phyloP scores from a whole-genome alignment of 441 rosid species.

The Euphorbia neoarborescens region DNA sequence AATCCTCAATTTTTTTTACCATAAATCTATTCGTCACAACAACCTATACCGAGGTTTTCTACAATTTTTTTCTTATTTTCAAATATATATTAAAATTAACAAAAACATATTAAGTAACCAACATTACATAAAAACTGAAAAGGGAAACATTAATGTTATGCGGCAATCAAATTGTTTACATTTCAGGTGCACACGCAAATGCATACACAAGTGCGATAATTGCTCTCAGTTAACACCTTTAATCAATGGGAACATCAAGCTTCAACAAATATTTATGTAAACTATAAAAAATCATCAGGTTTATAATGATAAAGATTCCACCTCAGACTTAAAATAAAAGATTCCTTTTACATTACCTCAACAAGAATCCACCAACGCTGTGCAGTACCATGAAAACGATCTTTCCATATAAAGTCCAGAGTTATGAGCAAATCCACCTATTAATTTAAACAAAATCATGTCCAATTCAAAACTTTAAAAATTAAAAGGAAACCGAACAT shows the following conservation, averaged over 20 bases:
- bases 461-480: slow-evolving; percentile 8
- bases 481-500: slow-evolving; percentile 12
- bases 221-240: not conserved
- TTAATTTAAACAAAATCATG: slow-evolving; percentile 17
- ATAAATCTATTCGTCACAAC: too few species aligned
- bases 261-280: not conserved
- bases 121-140: not conserved
- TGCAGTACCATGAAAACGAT: slow-evolving; percentile 85
- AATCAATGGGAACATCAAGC: slow-evolving; percentile 3
- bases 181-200: not conserved
- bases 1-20: not conserved
- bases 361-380: slow-evolving; percentile 99
- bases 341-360: slow-evolving; percentile 42
- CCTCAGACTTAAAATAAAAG: slow-evolving; percentile 6
- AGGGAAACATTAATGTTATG: not conserved
- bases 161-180: not conserved
- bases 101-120: not conserved
- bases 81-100: not conserved
- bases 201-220: slow-evolving; percentile 2
- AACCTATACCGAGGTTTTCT: not conserved
- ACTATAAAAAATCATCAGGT: not conserved
- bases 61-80: not conserved
- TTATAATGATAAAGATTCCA: not conserved
- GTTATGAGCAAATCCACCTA: slow-evolving; percentile 88
- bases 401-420: slow-evolving; percentile 90